Conservation (phyloP, 2,329 filamentous ascomycete genomes). For the Leptographium lundbergii region DNA sequence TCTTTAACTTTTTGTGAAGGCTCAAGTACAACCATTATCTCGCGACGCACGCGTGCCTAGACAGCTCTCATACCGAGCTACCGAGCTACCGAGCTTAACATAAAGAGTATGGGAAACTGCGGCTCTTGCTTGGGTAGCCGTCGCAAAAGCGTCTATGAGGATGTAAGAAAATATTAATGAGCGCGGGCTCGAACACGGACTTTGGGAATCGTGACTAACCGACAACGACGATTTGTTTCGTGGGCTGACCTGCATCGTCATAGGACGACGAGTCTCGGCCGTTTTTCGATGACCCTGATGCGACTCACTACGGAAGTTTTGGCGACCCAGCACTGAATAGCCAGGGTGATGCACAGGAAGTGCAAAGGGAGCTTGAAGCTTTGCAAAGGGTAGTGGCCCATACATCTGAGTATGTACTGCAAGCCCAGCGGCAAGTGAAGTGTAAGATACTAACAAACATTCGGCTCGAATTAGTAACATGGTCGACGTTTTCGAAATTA, state of each 20-base stretch:
- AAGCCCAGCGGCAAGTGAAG: neutral
- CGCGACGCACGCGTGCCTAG: neutral
- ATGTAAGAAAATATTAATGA: constrained; percentile 26
- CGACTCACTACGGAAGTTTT: constrained; percentile 50
- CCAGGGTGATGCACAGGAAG: constrained; percentile 48
- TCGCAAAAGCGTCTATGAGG: constrained; percentile 38
- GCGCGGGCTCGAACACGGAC: neutral
- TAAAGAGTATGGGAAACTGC: constrained; percentile 42
- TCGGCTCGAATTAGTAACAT: constrained; percentile 36
- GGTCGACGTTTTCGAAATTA: constrained; percentile 55
- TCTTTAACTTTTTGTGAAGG: neutral
- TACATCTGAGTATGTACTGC: constrained; percentile 45
- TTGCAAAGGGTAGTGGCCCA: constrained; percentile 50
- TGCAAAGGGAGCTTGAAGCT: constrained; percentile 51
- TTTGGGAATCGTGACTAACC: neutral
- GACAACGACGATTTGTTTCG: no score
- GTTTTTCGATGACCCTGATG: constrained; percentile 48
- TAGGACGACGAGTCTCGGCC: constrained; percentile 45
- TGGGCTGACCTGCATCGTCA: neutral
- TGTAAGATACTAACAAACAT: neutral
- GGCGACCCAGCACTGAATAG: constrained; percentile 39
- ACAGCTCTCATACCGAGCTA: neutral
- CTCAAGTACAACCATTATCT: neutral
- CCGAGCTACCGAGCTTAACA: neutral
- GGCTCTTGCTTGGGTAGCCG: constrained; percentile 45